These are phyloP conservation scores for Backusella tarrabulga DNA, from an alignment of 192 early-diverging fungal species.

Conservation along the genomic window DNA sequence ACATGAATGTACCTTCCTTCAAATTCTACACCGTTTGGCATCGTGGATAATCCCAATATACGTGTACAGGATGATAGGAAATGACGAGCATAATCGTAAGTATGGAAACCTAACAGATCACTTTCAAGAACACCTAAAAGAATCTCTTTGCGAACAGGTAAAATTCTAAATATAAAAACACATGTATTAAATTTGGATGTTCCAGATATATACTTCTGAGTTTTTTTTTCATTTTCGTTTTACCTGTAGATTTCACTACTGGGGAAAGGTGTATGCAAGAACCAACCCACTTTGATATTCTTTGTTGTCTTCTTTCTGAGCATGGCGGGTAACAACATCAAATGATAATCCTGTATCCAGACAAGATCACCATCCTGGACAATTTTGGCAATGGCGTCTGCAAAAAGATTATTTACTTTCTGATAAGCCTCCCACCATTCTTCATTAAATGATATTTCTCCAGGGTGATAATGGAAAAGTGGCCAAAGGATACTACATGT, in stretches of 20 bases:
- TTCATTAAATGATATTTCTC: slow-evolving; percentile 96
- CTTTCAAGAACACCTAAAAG: slow-evolving; percentile 88
- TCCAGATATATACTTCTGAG: neutral
- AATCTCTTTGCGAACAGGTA: slow-evolving; percentile 93
- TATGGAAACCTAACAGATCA: slow-evolving; percentile 98
- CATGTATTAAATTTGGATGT: neutral
- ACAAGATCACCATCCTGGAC: slow-evolving; percentile 87
- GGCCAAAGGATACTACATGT: slow-evolving; percentile 91
- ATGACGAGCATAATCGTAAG: slow-evolving; percentile 98
- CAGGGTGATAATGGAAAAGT: slow-evolving; percentile 99
- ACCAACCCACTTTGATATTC: slow-evolving; percentile 96
- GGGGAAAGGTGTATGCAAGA: slow-evolving; percentile 98
- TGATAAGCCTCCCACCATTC: slow-evolving; percentile 95
- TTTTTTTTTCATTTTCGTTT: slow-evolving; percentile 16
- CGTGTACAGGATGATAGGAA: slow-evolving; percentile 96
- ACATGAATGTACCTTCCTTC: slow-evolving; percentile 94
- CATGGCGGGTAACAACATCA: slow-evolving; percentile 93
- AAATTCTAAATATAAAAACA: slow-evolving; percentile 51
- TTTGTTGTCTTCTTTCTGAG: slow-evolving; percentile 69
- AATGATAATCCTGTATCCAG: slow-evolving; percentile 96
- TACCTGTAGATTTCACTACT: slow-evolving; percentile 94
- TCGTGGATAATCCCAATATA: slow-evolving; percentile 89
- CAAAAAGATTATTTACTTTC: slow-evolving; percentile 90
- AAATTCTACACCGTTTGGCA: slow-evolving; percentile 92
- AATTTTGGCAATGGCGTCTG: slow-evolving; percentile 83